Conservation (phyloP, 2,329 filamentous ascomycete species). For the Chlorencoelia australis region DNA sequence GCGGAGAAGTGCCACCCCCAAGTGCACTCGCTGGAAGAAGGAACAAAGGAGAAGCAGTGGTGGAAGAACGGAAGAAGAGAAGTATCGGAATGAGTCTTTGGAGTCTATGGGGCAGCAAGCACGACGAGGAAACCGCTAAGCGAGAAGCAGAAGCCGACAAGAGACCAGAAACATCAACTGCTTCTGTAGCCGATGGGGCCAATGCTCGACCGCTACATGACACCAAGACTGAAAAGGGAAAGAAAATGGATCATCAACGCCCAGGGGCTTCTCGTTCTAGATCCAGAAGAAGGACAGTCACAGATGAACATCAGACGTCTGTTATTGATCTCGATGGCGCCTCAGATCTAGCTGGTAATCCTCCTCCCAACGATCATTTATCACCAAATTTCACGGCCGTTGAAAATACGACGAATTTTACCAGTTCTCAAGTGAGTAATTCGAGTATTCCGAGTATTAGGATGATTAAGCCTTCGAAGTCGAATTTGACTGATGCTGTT, state of each 20-base stretch:
- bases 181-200: constrained; percentile 33
- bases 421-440: constrained; percentile 3
- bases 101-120: constrained; percentile 80
- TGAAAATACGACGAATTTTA: constrained; percentile 32
- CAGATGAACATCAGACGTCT: constrained; percentile 41
- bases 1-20: constrained; percentile 70
- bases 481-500: too few species aligned
- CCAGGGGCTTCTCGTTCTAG: constrained; percentile 27
- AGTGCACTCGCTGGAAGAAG: constrained; percentile 70
- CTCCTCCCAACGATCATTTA: too few species aligned
- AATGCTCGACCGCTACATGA: constrained; percentile 28
- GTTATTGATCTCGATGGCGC: too few species aligned
- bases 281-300: constrained; percentile 38
- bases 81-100: constrained; percentile 74
- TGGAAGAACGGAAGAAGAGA: constrained; percentile 45
- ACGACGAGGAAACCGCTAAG: constrained; percentile 66
- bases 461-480: too few species aligned
- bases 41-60: constrained; percentile 36
- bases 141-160: constrained; percentile 44
- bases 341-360: too few species aligned
- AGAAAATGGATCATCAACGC: constrained; percentile 7
- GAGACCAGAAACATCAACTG: constrained; percentile 24
- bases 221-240: constrained; percentile 10
- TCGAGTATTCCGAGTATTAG: too few species aligned
- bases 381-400: constrained; percentile 22